Percentiles rank a stretch among this genome's conserved stretches.
Conservation (phyloP, 768 basidiomycete genomes). For the Boletus fagicola region DNA sequence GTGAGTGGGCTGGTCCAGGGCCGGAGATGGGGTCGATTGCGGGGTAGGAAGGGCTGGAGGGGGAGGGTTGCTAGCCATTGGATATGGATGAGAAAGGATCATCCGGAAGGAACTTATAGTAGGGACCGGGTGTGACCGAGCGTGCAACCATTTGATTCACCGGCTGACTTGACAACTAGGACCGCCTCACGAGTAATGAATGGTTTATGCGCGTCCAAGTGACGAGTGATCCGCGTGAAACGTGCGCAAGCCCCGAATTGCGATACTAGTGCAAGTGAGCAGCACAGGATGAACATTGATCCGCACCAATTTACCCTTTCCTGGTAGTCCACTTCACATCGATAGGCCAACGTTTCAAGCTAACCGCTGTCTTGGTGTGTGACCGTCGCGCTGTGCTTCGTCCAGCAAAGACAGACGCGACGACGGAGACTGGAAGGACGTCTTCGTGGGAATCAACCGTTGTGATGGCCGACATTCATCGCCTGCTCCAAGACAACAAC, state of each 20-base stretch:
- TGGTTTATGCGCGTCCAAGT: neutral
- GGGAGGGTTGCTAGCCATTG: neutral
- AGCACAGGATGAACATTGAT: neutral
- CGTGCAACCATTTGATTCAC: neutral
- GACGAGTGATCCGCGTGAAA: neutral
- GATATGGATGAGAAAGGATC: neutral
- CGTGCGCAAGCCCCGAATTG: too few relatives aligned
- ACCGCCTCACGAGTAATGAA: neutral
- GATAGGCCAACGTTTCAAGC: too few relatives aligned
- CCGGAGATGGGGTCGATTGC: too few relatives aligned
- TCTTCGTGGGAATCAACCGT: neutral
- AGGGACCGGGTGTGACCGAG: conserved; percentile 9
- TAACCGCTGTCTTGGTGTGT: too few relatives aligned
- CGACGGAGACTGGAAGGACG: too few relatives aligned
- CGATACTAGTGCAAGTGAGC: too few relatives aligned
- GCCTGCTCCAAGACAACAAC: conserved; percentile 43
- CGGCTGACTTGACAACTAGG: too few relatives aligned
- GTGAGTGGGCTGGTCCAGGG: neutral
- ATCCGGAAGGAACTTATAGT: conserved; percentile 6
- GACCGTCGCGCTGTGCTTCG: too few relatives aligned
- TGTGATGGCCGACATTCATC: neutral
- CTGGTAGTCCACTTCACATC: neutral
- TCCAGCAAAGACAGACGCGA: too few relatives aligned
- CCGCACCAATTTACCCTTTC: neutral
- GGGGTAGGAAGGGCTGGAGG: neutral